These are phyloP conservation scores for Phanerochaete sordida DNA, from an alignment of 768 basidiomycete genomes.

Conservation along the genomic window DNA sequence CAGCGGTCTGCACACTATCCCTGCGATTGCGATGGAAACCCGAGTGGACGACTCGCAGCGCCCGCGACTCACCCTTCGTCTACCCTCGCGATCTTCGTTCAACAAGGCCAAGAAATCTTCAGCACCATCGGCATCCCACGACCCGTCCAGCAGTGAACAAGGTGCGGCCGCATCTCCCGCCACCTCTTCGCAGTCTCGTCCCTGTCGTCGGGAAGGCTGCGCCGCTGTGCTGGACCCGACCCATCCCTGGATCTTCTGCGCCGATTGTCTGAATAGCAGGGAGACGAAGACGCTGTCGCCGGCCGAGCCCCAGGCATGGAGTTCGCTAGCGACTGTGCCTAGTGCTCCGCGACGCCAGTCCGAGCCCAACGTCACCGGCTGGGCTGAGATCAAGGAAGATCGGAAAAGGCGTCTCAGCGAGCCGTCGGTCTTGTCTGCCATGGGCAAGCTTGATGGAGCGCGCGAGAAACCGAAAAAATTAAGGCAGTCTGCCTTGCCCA, in stretches of 20 bases:
- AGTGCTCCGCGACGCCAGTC: background rate
- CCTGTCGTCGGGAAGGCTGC: background rate
- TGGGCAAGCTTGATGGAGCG: background rate
- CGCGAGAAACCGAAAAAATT: background rate
- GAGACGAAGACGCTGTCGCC: background rate
- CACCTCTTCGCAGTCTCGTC: background rate
- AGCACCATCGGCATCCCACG: background rate
- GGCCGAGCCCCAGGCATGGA: background rate
- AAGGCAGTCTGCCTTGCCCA: background rate
- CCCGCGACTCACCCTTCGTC: background rate
- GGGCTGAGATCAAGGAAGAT: background rate
- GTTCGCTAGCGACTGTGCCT: background rate
- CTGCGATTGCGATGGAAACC: too few relatives aligned
- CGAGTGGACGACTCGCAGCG: background rate
- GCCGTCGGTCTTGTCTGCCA: background rate
- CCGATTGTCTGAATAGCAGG: background rate
- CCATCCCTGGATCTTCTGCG: slow-evolving; percentile 6
- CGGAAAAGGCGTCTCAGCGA: background rate
- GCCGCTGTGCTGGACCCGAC: background rate
- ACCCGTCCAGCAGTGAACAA: background rate
- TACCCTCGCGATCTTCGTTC: background rate
- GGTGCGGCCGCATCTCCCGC: background rate
- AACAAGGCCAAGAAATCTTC: background rate
- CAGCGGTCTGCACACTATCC: too few relatives aligned
- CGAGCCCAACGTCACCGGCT: background rate